phyloP scores from a whole-genome alignment of 176 grass and related monocot genomes.

The Oropetium thomaeum region DNA sequence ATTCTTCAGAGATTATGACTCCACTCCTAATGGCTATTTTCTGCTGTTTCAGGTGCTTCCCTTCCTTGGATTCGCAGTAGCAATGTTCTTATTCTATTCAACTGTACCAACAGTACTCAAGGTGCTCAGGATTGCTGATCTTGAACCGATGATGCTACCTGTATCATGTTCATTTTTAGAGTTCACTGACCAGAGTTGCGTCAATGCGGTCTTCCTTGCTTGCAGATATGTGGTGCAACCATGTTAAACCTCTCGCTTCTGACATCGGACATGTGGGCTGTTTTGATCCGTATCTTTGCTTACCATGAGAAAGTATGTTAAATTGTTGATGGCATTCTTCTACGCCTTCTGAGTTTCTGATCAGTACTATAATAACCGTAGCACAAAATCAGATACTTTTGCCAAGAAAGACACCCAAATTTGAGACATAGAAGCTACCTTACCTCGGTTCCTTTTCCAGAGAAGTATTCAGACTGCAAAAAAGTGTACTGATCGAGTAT shows the following conservation, averaged over 20 bases:
- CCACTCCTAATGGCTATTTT: not conserved
- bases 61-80: constrained; percentile 60
- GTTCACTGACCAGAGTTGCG: not conserved
- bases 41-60: constrained; percentile 50
- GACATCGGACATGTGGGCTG: constrained; percentile 77
- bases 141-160: not conserved
- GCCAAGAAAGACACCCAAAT: not conserved
- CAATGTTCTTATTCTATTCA: constrained; percentile 83
- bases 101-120: constrained; percentile 63
- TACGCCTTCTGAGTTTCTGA: not conserved
- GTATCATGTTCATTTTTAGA: not conserved
- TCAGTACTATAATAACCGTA: not conserved
- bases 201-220: not conserved
- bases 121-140: constrained; percentile 26
- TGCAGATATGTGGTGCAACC: constrained; percentile 55
- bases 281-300: constrained; percentile 72
- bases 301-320: constrained; percentile 59
- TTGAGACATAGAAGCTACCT: not conserved
- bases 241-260: constrained; percentile 64
- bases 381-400: not conserved
- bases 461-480: not conserved
- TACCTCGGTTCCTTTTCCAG: not conserved
- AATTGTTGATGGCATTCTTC: not conserved
- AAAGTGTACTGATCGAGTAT: constrained; percentile 15
- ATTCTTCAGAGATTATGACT: not conserved